Percentiles rank a stretch among this genome's conserved stretches.
Evolutionary conservation across 1,139 yeast genomes (phyloP).

Genomic region (Geotrichum fermentans): DNA sequence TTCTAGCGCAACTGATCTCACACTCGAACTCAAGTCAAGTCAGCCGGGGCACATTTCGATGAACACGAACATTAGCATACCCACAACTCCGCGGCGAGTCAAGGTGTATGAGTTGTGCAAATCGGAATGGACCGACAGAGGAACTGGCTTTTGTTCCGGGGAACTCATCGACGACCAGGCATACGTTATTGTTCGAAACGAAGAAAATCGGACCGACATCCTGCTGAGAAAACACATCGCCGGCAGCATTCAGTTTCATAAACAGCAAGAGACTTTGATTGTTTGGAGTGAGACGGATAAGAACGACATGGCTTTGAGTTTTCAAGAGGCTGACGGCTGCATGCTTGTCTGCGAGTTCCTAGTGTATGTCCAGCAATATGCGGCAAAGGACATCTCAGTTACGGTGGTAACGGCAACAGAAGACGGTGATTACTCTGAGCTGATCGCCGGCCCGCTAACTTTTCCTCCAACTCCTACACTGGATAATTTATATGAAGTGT

Average conservation of each 20-base stretch:
- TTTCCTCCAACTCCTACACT: slow-evolving; percentile 58
- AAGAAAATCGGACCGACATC: slow-evolving; percentile 53
- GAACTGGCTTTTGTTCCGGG: slow-evolving; percentile 88
- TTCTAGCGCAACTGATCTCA: too few species aligned
- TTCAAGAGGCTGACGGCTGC: slow-evolving; percentile 91
- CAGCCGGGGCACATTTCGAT: too few species aligned
- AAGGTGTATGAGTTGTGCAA: slow-evolving; percentile 79
- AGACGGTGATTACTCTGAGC: slow-evolving; percentile 56
- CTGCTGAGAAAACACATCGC: slow-evolving; percentile 62
- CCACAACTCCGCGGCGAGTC: slow-evolving; percentile 64
- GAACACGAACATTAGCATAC: slow-evolving; percentile 29
- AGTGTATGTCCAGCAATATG: slow-evolving; percentile 57
- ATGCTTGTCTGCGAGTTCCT: slow-evolving; percentile 76
- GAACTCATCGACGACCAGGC: slow-evolving; percentile 49
- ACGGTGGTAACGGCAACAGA: slow-evolving; percentile 55
- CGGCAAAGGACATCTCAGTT: slow-evolving; percentile 66
- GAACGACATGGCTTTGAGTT: slow-evolving; percentile 80
- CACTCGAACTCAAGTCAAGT: too few species aligned
- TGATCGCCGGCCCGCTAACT: slow-evolving; percentile 73
- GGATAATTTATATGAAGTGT: slow-evolving; percentile 43
- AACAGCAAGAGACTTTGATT: slow-evolving; percentile 89
- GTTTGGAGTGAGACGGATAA: slow-evolving; percentile 88
- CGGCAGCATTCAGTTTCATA: slow-evolving; percentile 78
- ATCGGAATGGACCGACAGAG: slow-evolving; percentile 87
- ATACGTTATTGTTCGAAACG: slow-evolving; percentile 68